These are phyloP conservation scores for Bassia scoparia DNA, from an alignment of 148 eudicot species.

Conservation along the genomic window DNA sequence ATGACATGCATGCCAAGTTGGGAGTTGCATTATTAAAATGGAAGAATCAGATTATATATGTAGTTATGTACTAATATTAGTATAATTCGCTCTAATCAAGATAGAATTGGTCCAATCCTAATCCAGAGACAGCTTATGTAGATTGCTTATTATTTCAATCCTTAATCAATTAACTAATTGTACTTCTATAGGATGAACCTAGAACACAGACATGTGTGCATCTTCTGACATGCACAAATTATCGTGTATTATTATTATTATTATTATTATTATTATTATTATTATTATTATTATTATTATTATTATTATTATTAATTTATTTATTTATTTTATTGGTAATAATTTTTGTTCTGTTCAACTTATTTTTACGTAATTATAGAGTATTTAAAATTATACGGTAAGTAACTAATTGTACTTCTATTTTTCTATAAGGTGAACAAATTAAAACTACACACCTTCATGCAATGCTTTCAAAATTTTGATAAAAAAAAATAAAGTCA, in stretches of 20 bases:
- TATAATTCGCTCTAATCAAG: constrained; percentile 17
- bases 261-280: no score
- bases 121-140: constrained; percentile 29
- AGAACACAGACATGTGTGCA: background rate
- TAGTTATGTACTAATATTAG: constrained; percentile 22
- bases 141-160: constrained; percentile 23
- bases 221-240: background rate
- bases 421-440: no score
- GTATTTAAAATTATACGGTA: no score
- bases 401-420: no score
- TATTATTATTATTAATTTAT: no score
- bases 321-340: no score
- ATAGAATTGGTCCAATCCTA: constrained; percentile 19
- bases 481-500: no score
- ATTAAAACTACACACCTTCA: no score
- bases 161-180: background rate
- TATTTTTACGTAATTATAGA: no score
- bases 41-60: background rate
- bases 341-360: no score
- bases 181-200: background rate
- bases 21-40: background rate
- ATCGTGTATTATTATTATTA: background rate
- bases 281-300: no score
- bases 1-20: constrained; percentile 23
- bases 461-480: no score